Percentiles rank a stretch among this genome's conserved stretches.
These are phyloP conservation scores for Odontarrhena argentea DNA, from an alignment of 345 rosid genomes.

Conservation along the genomic window DNA sequence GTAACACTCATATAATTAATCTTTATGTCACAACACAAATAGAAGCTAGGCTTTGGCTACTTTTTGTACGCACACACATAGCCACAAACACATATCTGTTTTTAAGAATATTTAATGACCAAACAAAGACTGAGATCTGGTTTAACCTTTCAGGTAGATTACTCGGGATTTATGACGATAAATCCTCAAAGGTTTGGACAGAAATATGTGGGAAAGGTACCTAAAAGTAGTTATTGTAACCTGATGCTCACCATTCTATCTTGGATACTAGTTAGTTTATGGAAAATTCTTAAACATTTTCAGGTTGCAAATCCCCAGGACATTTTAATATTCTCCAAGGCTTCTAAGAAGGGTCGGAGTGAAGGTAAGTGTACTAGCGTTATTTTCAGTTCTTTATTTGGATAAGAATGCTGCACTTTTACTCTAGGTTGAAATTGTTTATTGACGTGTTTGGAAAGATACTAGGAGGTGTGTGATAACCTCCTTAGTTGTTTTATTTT, in stretches of 20 bases:
- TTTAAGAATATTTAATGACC: constrained; percentile 12
- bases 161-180: constrained; percentile 98
- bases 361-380: constrained; percentile 49
- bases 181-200: constrained; percentile 99
- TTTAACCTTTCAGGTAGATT: constrained; percentile 71
- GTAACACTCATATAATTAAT: constrained; percentile 3
- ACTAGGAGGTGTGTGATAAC: neutral
- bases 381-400: neutral
- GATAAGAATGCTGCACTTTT: constrained; percentile 5
- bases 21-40: constrained; percentile 13
- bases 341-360: constrained; percentile 61
- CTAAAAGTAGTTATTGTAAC: constrained; percentile 16
- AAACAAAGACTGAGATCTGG: constrained; percentile 23
- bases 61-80: constrained; percentile 12
- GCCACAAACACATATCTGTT: constrained; percentile 4
- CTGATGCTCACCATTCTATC: constrained; percentile 22
- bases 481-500: neutral
- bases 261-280: constrained; percentile 23
- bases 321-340: constrained; percentile 92
- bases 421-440: constrained; percentile 21
- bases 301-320: constrained; percentile 99
- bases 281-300: constrained; percentile 23
- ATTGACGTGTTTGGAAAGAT: neutral
- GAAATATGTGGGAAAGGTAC: constrained; percentile 98
- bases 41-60: constrained; percentile 23